These are phyloP conservation scores for Paspalum notatum DNA, from an alignment of 176 grass and related monocot species.

Conservation along the genomic window DNA sequence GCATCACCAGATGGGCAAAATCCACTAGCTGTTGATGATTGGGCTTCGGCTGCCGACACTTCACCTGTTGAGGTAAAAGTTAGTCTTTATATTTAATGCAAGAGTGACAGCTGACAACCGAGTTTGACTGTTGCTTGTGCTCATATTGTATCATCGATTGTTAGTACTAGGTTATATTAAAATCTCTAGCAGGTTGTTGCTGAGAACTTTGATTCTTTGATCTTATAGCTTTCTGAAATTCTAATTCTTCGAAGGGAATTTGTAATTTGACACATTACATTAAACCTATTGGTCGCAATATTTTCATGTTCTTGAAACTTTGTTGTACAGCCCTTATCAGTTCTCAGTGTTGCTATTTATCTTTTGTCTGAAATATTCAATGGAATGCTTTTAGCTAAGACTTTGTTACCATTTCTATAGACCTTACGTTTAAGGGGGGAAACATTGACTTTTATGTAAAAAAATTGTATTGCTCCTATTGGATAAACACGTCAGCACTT, in stretches of 20 bases:
- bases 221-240: constrained; percentile 23
- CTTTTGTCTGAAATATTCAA: constrained; percentile 22
- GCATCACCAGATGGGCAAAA: constrained; percentile 84
- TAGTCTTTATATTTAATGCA: constrained; percentile 28
- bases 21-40: constrained; percentile 78
- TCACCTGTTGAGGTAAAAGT: constrained; percentile 73
- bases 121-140: constrained; percentile 2
- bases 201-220: neutral
- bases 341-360: neutral
- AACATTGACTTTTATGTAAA: constrained; percentile 19
- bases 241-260: constrained; percentile 22
- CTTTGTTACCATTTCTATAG: neutral
- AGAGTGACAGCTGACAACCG: constrained; percentile 15
- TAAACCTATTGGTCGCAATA: neutral
- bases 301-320: constrained; percentile 17
- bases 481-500: constrained; percentile 24
- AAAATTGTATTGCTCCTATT: constrained; percentile 1
- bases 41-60: constrained; percentile 68
- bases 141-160: constrained; percentile 22
- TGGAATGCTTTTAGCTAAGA: neutral
- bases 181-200: constrained; percentile 8
- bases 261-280: no score
- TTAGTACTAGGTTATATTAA: neutral
- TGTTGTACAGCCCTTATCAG: neutral
- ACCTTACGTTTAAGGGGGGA: constrained; percentile 22